phyloP scores from a whole-genome alignment of 306 rosid species.

The Prunus mira region DNA sequence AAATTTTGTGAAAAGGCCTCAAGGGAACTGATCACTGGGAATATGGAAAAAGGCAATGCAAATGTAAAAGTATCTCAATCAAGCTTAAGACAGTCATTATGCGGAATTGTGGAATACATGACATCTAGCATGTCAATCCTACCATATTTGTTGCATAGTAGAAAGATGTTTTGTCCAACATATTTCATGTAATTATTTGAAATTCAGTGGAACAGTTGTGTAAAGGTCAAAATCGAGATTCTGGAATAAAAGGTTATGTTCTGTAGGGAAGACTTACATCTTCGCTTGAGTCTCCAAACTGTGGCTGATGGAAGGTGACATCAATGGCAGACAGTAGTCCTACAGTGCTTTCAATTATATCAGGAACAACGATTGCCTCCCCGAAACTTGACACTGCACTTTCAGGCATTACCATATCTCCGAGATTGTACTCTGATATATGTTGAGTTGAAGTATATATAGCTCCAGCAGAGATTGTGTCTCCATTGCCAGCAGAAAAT shows the following conservation, averaged over 20 bases:
- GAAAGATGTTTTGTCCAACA: not conserved
- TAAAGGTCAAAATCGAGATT: not conserved
- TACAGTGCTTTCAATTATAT: constrained; percentile 80
- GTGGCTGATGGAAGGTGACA: constrained; percentile 57
- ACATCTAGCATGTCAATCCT: not conserved
- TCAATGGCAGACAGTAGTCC: constrained; percentile 68
- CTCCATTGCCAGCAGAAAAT: constrained; percentile 65
- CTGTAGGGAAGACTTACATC: constrained; percentile 52
- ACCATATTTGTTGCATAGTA: not conserved
- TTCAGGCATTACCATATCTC: constrained; percentile 61
- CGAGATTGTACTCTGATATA: constrained; percentile 53
- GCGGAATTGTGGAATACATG: not conserved
- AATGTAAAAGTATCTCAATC: not conserved
- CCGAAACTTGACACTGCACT: constrained; percentile 71
- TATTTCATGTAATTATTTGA: not conserved
- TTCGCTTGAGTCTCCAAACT: constrained; percentile 64
- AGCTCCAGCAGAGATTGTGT: constrained; percentile 52
- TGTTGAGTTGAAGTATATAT: constrained; percentile 45
- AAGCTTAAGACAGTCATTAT: not conserved
- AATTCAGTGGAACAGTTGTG: not conserved
- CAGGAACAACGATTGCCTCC: constrained; percentile 66
- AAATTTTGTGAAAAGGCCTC: not conserved
- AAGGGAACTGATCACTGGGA: not conserved
- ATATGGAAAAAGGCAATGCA: not conserved
- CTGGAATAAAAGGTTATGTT: not conserved